Percentiles rank a stretch among this genome's conserved stretches.
These are phyloP conservation scores for Singerocomus inundabilis DNA, from an alignment of 1,284 basidiomycete genomes.

Conservation along the genomic window DNA sequence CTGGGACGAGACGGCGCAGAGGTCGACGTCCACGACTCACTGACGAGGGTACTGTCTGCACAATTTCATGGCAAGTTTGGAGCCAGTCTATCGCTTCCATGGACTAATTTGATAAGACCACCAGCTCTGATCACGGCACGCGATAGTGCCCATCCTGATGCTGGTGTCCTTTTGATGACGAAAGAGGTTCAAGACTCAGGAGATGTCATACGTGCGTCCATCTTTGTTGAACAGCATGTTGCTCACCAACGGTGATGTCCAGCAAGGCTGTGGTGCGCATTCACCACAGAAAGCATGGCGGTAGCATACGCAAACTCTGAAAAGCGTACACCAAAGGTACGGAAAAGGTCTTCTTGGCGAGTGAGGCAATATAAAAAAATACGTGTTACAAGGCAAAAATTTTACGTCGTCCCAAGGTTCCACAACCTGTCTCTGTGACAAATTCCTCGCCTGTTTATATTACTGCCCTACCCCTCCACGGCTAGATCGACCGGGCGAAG, in stretches of 20 bases:
- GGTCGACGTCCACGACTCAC: slow-evolving; percentile 42
- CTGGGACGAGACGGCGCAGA: slow-evolving; percentile 22
- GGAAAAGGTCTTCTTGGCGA: background rate
- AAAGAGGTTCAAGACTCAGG: slow-evolving; percentile 39
- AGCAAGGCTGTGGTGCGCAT: slow-evolving; percentile 76
- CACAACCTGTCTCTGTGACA: slow-evolving; percentile 13
- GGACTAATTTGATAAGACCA: slow-evolving; percentile 2
- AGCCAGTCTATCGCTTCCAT: background rate
- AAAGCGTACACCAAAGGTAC: slow-evolving; percentile 55
- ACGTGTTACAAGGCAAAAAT: slow-evolving; percentile 41
- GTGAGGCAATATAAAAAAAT: slow-evolving; percentile 1
- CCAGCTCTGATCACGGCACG: slow-evolving; percentile 31
- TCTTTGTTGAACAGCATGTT: background rate
- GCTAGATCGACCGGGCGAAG: background rate
- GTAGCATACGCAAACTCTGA: slow-evolving; percentile 60
- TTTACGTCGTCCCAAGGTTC: slow-evolving; percentile 43
- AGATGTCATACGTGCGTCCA: slow-evolving; percentile 23
- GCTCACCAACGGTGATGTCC: slow-evolving; percentile 3
- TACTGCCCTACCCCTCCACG: slow-evolving; percentile 45
- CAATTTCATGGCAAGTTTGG: slow-evolving; percentile 41
- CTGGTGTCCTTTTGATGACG: slow-evolving; percentile 49
- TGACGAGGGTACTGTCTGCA: slow-evolving; percentile 36
- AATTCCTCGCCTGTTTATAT: slow-evolving; percentile 47
- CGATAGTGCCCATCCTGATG: slow-evolving; percentile 34
- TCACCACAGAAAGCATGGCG: slow-evolving; percentile 80